These are phyloP conservation scores for Guillardia theta DNA, from an alignment of 78 protist species.

Conservation along the genomic window DNA sequence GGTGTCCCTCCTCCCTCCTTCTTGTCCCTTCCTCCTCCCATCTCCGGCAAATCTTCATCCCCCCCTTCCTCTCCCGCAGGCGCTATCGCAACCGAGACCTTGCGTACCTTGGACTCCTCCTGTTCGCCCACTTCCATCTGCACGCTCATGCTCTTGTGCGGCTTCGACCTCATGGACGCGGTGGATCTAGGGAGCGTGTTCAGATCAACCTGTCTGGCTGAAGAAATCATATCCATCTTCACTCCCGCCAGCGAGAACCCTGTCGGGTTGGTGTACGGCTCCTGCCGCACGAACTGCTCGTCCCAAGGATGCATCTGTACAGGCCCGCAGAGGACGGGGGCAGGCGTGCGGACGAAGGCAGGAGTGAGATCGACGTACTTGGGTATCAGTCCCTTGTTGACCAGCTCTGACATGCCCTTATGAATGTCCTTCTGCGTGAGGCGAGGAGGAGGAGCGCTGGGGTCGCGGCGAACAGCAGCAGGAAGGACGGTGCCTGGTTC, in stretches of 20 bases:
- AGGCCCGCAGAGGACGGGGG: background rate
- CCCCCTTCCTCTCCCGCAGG: too few relatives aligned
- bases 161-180: too few relatives aligned
- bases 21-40: too few relatives aligned
- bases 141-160: too few relatives aligned
- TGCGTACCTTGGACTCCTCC: too few relatives aligned
- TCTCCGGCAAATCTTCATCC: too few relatives aligned
- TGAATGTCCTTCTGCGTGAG: background rate
- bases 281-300: background rate
- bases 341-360: background rate
- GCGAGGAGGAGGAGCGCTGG: background rate
- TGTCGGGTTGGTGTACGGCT: background rate
- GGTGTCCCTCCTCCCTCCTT: background rate
- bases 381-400: background rate
- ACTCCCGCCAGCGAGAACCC: slow-evolving; percentile 18
- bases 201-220: too few relatives aligned
- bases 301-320: background rate
- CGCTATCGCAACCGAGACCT: too few relatives aligned
- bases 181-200: too few relatives aligned
- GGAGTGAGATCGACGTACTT: slow-evolving; percentile 29
- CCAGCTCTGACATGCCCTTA: background rate
- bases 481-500: background rate
- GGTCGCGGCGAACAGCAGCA: background rate
- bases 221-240: background rate
- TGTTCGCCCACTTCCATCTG: too few relatives aligned